Conservation (phyloP, 495 filamentous ascomycete genomes). For the Penicillium paxilli region DNA sequence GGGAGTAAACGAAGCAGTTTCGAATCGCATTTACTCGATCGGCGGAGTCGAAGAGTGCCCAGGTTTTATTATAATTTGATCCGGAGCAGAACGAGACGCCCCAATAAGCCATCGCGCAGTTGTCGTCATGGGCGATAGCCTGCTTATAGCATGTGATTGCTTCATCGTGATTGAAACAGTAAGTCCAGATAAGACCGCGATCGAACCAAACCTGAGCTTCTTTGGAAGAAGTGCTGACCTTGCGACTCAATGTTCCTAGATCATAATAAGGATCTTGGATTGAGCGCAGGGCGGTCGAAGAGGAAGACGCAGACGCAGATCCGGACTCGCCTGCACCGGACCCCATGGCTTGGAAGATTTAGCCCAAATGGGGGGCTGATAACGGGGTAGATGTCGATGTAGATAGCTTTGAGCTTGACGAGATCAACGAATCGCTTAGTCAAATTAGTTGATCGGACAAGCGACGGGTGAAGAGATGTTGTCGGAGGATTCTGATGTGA, state of each 20-base stretch:
- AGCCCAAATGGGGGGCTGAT: neutral
- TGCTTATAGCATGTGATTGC: constrained; percentile 57
- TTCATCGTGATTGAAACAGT: constrained; percentile 67
- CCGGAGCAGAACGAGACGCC: constrained; percentile 61
- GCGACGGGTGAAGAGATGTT: neutral
- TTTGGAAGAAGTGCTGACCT: constrained; percentile 42
- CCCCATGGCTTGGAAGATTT: neutral
- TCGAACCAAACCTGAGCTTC: constrained; percentile 61
- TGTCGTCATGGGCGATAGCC: constrained; percentile 50
- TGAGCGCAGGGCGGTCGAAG: neutral
- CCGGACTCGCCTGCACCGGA: neutral
- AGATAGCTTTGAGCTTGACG: neutral
- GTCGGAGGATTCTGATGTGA: neutral
- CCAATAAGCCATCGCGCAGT: constrained; percentile 66
- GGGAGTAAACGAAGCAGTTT: constrained; percentile 36
- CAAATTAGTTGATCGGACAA: neutral
- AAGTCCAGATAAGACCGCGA: constrained; percentile 62
- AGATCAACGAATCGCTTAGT: neutral
- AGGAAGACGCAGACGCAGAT: neutral
- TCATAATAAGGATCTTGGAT: constrained; percentile 46
- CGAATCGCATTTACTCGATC: constrained; percentile 45
- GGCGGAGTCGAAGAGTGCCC: constrained; percentile 56
- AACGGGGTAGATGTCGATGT: neutral
- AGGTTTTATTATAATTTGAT: constrained; percentile 72
- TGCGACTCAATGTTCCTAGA: constrained; percentile 51